Evolutionary conservation across 768 basidiomycete species (phyloP), one percentile per base, ranked within the genome.

Genomic region (Leccinum pellstonianum): DNA sequence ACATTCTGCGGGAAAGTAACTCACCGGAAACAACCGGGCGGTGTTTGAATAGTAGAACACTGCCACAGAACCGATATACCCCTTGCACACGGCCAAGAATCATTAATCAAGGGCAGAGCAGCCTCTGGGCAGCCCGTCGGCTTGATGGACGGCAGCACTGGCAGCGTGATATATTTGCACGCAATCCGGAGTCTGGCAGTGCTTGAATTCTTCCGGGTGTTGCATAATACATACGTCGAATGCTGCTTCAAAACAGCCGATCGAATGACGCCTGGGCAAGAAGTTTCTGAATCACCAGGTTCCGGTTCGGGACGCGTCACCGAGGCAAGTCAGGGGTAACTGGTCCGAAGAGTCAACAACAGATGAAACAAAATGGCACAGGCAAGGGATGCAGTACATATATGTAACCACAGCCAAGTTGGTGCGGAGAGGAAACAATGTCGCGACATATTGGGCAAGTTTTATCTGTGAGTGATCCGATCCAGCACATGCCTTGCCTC

Each of bases 111-210:
- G 29, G 88, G 58, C 90, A 92, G 53, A 85, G 85, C 4, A 88
- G 69, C 0, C 52, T 29, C 5, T 54, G 50, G 4, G 31, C 11
- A 1, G 77, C 5, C 77, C 75, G 6, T 81, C 81, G 23, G 66
- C 65, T 5, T 75, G 71, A 0, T 67, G 7, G 76, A 43, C 41
- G 41, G 41, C 41, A 43, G n/a, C 8, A n/a, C 33, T 33, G 33
- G 76, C 79, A 4, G 78, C 69, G 14, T 87, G 85, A 70, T 92
- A 92, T 5, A 91, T 78, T 69, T 90, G 87, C 0, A 76, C 76
- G 60, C 91, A 93, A 67, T 92, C 88, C 0, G 91, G 86, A 0
- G 90, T 86, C 1, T 88, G 90, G 71, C 91, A 93, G 65, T 83
- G 87, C 60, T 83, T 80, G 65, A 87, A 86, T 57, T 90, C 84